A percentile compares a stretch with the other conserved stretches of the same genome.
Evolutionary conservation across 345 rosid genomes (phyloP).

Genomic region (Mallotus nudiflorus): DNA sequence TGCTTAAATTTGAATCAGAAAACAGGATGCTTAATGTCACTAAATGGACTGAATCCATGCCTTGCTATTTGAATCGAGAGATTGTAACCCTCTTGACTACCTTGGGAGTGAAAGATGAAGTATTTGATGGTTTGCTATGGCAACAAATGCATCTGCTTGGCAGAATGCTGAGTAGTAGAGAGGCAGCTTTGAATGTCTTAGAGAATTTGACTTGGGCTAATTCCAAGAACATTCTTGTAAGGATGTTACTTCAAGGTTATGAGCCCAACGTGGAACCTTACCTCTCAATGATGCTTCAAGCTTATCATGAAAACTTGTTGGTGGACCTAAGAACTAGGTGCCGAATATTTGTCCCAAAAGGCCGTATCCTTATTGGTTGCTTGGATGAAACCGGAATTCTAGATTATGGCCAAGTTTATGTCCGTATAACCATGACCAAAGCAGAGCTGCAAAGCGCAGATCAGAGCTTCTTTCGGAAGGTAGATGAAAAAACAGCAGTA

Average conservation of each 20-base stretch:
- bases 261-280: slow-evolving; percentile 73
- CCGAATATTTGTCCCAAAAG: slow-evolving; percentile 77
- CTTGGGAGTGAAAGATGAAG: slow-evolving; percentile 66
- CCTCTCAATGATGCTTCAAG: slow-evolving; percentile 86
- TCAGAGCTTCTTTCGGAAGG: slow-evolving; percentile 52
- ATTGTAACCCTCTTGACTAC: slow-evolving; percentile 82
- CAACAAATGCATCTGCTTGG: slow-evolving; percentile 59
- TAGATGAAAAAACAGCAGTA: slow-evolving; percentile 64
- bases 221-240: slow-evolving; percentile 53
- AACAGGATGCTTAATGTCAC: slow-evolving; percentile 90
- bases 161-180: slow-evolving; percentile 59
- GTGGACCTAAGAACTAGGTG: slow-evolving; percentile 72
- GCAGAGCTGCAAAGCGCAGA: slow-evolving; percentile 54
- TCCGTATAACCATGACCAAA: slow-evolving; percentile 65
- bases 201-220: slow-evolving; percentile 57
- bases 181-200: slow-evolving; percentile 67
- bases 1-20: slow-evolving; percentile 80
- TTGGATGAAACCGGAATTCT: slow-evolving; percentile 76
- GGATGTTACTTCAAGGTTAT: slow-evolving; percentile 77
- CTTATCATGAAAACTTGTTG: slow-evolving; percentile 62
- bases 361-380: slow-evolving; percentile 80
- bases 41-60: slow-evolving; percentile 77
- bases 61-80: slow-evolving; percentile 91
- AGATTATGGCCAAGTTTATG: slow-evolving; percentile 82
- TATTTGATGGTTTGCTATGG: slow-evolving; percentile 61